phyloP scores from a whole-genome alignment of 2,329 filamentous ascomycete species.

The Aspergillus oerlinghausenensis region DNA sequence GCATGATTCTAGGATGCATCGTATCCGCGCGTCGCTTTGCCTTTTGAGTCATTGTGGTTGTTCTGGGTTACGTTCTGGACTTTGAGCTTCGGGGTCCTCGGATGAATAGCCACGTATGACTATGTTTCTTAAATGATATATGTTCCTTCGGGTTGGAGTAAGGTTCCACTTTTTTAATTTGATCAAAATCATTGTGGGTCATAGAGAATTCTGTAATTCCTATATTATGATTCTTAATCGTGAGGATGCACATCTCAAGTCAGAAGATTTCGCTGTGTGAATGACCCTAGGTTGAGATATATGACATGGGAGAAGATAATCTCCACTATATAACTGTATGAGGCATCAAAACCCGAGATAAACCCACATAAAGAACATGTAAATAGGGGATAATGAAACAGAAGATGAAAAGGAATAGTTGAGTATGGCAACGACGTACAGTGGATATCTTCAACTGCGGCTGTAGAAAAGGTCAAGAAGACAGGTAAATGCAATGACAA shows the following conservation, averaged over 20 bases:
- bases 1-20: neutral
- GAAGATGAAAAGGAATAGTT: neutral
- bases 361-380: neutral
- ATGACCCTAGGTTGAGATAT: neutral
- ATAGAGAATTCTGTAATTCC: neutral
- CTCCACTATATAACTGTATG: neutral
- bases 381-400: neutral
- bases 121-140: too few relatives aligned
- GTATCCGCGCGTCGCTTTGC: neutral
- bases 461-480: neutral
- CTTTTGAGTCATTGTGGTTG: neutral
- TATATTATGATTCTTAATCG: neutral
- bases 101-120: neutral
- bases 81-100: neutral
- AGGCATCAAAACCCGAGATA: neutral
- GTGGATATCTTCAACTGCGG: neutral
- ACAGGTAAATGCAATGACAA: neutral
- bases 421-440: neutral
- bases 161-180: neutral
- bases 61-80: neutral
- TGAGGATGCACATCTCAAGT: neutral
- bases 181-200: neutral
- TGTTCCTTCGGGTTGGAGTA: neutral
- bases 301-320: neutral
- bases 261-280: neutral